Percentiles rank a stretch among this genome's conserved stretches.
phyloP scores from a whole-genome alignment of 2,329 filamentous ascomycete species.

The Diplodia mutila region DNA sequence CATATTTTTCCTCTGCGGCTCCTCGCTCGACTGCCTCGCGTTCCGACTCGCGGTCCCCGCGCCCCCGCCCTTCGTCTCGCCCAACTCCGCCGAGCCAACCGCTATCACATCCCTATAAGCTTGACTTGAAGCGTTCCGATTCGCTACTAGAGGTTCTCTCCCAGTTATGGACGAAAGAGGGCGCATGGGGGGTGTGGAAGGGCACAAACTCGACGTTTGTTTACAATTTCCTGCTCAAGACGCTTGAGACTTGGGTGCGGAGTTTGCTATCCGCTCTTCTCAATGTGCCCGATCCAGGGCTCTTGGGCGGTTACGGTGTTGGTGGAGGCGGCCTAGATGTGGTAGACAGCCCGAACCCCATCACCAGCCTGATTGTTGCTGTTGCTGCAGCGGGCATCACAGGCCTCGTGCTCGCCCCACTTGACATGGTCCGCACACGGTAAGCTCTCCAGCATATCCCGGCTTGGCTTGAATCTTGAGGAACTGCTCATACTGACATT shows the following conservation, averaged over 20 bases:
- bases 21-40: slow-evolving; percentile 50
- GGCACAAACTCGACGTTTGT: slow-evolving; percentile 89
- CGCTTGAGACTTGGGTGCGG: slow-evolving; percentile 89
- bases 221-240: slow-evolving; percentile 82
- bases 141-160: slow-evolving; percentile 85
- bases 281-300: slow-evolving; percentile 82
- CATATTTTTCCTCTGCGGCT: slow-evolving; percentile 79
- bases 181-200: slow-evolving; percentile 93
- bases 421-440: slow-evolving; percentile 86
- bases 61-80: slow-evolving; percentile 24
- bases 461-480: background rate
- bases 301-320: slow-evolving; percentile 48
- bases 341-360: slow-evolving; percentile 78
- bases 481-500: slow-evolving; percentile 26
- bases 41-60: slow-evolving; percentile 45
- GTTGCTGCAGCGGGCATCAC: slow-evolving; percentile 69
- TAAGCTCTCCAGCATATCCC: slow-evolving; percentile 29
- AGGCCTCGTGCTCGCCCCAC: slow-evolving; percentile 78
- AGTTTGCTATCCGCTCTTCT: slow-evolving; percentile 88
- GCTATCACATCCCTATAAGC: slow-evolving; percentile 57
- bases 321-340: slow-evolving; percentile 72
- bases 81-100: slow-evolving; percentile 35
- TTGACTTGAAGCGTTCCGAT: slow-evolving; percentile 73
- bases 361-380: slow-evolving; percentile 76
- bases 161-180: slow-evolving; percentile 87